phyloP scores from a whole-genome alignment of 139 green algal species.

The Chlamydomonas incerta region DNA sequence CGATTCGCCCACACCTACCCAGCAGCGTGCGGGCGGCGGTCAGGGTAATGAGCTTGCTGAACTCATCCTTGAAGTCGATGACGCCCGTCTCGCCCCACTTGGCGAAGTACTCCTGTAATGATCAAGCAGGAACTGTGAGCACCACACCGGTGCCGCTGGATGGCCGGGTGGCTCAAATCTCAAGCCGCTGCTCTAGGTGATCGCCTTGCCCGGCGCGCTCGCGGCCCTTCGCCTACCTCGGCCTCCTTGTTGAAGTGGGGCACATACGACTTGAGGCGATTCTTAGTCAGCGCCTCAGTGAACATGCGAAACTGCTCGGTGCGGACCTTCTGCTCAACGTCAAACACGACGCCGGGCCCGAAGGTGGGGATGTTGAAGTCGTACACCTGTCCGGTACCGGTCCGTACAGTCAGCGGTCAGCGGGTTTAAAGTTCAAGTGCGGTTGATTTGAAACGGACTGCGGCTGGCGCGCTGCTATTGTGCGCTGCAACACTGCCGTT shows the following conservation, averaged over 20 bases:
- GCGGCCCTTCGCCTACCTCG: constrained; percentile 53
- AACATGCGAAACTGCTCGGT: constrained; percentile 98
- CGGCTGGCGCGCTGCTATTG: too few relatives aligned
- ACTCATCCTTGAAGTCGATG: constrained; percentile 91
- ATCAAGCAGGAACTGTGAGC: too few relatives aligned
- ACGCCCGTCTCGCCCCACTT: constrained; percentile 90
- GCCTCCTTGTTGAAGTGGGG: constrained; percentile 91
- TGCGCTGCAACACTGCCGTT: too few relatives aligned
- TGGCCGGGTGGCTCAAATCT: too few relatives aligned
- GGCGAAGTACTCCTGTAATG: constrained; percentile 86
- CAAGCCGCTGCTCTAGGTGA: too few relatives aligned
- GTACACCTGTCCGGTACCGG: constrained; percentile 86
- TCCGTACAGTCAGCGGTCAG: too few relatives aligned
- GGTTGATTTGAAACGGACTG: too few relatives aligned
- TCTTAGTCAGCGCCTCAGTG: constrained; percentile 90
- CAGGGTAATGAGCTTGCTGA: constrained; percentile 93
- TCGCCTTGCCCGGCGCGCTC: too few relatives aligned
- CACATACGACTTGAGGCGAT: constrained; percentile 91
- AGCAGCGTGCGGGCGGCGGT: constrained; percentile 94
- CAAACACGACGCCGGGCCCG: constrained; percentile 96
- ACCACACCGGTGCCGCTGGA: too few relatives aligned
- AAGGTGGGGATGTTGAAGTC: constrained; percentile 98
- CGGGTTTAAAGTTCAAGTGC: too few relatives aligned
- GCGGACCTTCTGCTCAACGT: constrained; percentile 93
- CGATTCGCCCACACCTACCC: constrained; percentile 57